Percentiles rank a stretch among this genome's conserved stretches.
Conservation (phyloP, 2,329 filamentous ascomycete genomes). For the Aspergillus sojae region DNA sequence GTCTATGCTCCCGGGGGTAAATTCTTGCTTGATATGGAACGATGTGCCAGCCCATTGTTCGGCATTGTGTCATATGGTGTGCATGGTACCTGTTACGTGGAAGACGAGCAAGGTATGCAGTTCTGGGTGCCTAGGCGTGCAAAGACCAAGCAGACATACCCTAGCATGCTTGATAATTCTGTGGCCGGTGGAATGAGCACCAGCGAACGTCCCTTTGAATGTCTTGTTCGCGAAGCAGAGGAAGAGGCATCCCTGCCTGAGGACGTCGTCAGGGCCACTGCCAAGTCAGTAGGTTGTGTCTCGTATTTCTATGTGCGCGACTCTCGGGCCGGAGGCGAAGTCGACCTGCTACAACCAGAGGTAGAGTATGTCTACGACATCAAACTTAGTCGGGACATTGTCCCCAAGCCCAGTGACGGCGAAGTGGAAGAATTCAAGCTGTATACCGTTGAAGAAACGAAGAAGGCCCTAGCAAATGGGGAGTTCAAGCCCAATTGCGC, state of each 20-base stretch:
- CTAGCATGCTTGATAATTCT: conserved; percentile 91
- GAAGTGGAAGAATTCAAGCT: conserved; percentile 87
- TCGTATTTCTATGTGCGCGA: conserved; percentile 86
- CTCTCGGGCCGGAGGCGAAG: conserved; percentile 75
- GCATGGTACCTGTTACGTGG: conserved; percentile 76
- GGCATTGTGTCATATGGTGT: conserved; percentile 78
- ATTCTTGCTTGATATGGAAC: conserved; percentile 73
- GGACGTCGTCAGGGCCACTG: conserved; percentile 63
- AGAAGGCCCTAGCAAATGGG: conserved; percentile 67
- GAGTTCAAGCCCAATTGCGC: conserved; percentile 94
- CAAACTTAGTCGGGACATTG: conserved; percentile 68
- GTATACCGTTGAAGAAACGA: conserved; percentile 75
- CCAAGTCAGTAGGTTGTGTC: conserved; percentile 67
- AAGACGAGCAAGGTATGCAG: conserved; percentile 61
- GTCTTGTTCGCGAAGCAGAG: conserved; percentile 78
- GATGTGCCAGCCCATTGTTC: conserved; percentile 72
- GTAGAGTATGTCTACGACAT: conserved; percentile 91
- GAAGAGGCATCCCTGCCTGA: conserved; percentile 86
- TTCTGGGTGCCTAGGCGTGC: conserved; percentile 85
- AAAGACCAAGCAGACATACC: conserved; percentile 79
- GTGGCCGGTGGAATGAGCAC: conserved; percentile 85
- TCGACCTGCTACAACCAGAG: conserved; percentile 83
- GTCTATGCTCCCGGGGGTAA: conserved; percentile 66
- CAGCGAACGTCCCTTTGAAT: conserved; percentile 78
- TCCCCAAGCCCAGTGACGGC: conserved; percentile 77